Evolutionary conservation across 305 asterid species (phyloP).

Genomic region (Fraxinus latifolia): DNA sequence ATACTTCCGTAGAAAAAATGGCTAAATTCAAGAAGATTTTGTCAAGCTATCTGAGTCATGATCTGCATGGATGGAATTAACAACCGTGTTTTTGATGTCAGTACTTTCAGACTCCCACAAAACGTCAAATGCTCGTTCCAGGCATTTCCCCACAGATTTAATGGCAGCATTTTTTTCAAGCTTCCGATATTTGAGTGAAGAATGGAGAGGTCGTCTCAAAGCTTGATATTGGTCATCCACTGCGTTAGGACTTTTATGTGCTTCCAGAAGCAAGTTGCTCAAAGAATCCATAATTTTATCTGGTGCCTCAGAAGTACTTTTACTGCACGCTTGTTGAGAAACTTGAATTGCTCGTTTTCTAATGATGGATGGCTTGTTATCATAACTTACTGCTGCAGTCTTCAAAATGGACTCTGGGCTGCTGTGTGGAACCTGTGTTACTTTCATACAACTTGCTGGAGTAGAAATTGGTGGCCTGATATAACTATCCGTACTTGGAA

Average conservation of each 20-base stretch:
- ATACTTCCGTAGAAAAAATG: not conserved
- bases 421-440: constrained; percentile 10
- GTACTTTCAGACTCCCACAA: not conserved
- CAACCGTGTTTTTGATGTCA: not conserved
- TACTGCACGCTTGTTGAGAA: not conserved
- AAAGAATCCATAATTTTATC: not conserved
- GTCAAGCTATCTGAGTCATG: not conserved
- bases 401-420: constrained; percentile 27
- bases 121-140: constrained; percentile 27
- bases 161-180: constrained; percentile 18
- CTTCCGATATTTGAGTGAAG: constrained; percentile 12
- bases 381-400: constrained; percentile 34
- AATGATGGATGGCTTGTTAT: constrained; percentile 37
- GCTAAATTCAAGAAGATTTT: constrained; percentile 4
- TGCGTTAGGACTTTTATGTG: not conserved
- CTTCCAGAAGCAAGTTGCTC: not conserved
- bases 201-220: not conserved
- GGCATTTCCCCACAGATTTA: constrained; percentile 24
- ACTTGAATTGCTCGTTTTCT: constrained; percentile 27
- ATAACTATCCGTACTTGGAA: constrained; percentile 30
- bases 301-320: not conserved
- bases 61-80: not conserved
- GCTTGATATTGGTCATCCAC: constrained; percentile 8
- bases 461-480: constrained; percentile 15
- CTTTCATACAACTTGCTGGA: not conserved